Evolutionary conservation across 2,329 filamentous ascomycete species (phyloP), one percentile per base, ranked within the genome.

Genomic region (Rutstroemia sp.): DNA sequence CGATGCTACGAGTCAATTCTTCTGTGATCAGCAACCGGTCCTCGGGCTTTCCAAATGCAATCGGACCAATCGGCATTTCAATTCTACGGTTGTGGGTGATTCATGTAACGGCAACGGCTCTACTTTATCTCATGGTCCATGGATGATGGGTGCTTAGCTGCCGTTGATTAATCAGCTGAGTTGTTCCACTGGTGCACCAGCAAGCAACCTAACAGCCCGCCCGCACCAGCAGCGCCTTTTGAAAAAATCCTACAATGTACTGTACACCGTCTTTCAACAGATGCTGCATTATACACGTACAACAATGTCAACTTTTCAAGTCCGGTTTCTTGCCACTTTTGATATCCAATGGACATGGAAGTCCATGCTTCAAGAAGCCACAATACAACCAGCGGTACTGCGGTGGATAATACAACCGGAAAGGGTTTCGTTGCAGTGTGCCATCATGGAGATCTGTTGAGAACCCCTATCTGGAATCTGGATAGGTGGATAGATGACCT

Each of bases 91-190:
- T 48, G 27, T 21, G 47, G 42, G 16, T 54, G 51, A 52, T 16
- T 17, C n/a, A 25, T 39, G 25, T 30, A 54, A 54, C 44, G 51
- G 51, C 44, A 54, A 54, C 44, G 51, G 51, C 44, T 54, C 48
- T 54, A 38, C 23, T 23, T 23, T 23, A 23, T 23, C 23, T 23
- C 19, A 19, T 19, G 19, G 19, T 19, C 19, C 19, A 19, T 19
- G 19, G 19, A 19, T 19, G 19, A 23, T 23, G 5, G 23, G 23
- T 54, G 42, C 51, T 54, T 54, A 30, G 42, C 30, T 54, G 19
- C 51, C 30, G 44, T 54, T 54, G 51, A 48, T 54, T 48, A 48
- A 40, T 54, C 51, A 54, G 42, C 51, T 21, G 51, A 21, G 44
- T 16, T 47, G 51, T 53, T 53, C 51, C 51, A 53, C 51, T 8